phyloP scores from a whole-genome alignment of 2,329 filamentous ascomycete species.

The Ophiosphaerella korrae region DNA sequence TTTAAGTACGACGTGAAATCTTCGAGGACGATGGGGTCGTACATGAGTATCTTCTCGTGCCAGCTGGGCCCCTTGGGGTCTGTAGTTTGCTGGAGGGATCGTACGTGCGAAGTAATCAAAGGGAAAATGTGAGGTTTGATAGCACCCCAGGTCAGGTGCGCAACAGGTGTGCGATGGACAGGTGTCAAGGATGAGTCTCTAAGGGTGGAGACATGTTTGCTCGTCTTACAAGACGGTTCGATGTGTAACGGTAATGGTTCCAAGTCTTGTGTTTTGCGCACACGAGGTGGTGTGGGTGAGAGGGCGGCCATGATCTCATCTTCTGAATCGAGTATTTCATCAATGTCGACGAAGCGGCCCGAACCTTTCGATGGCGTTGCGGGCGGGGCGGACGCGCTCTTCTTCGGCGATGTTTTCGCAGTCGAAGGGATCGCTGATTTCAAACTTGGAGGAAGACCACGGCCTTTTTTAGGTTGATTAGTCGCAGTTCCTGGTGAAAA shows the following conservation, averaged over 20 bases:
- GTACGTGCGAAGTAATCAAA: constrained; percentile 57
- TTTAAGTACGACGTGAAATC: constrained; percentile 86
- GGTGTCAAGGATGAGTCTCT: background rate
- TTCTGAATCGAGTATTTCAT: constrained; percentile 49
- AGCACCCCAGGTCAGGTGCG: constrained; percentile 36
- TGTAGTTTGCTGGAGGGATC: constrained; percentile 47
- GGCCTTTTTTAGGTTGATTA: constrained; percentile 25
- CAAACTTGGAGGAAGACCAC: constrained; percentile 27
- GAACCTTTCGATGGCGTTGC: constrained; percentile 23
- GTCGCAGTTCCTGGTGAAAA: background rate
- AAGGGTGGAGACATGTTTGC: background rate
- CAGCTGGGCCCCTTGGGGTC: constrained; percentile 64
- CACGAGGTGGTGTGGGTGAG: constrained; percentile 43
- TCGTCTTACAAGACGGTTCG: background rate
- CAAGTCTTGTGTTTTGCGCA: constrained; percentile 17
- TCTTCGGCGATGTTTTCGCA: constrained; percentile 5
- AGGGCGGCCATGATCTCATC: constrained; percentile 36
- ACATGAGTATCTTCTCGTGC: constrained; percentile 92
- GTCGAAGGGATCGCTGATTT: constrained; percentile 9
- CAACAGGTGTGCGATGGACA: constrained; percentile 20
- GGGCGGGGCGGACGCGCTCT: background rate
- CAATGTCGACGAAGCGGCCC: constrained; percentile 39
- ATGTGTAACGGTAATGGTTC: constrained; percentile 23
- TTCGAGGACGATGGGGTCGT: constrained; percentile 87
- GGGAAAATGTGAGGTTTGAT: constrained; percentile 50